Percentiles rank a stretch among this genome's conserved stretches.
Evolutionary conservation across 2,329 filamentous ascomycete genomes (phyloP).

Genomic region (Pezicula radicicola): DNA sequence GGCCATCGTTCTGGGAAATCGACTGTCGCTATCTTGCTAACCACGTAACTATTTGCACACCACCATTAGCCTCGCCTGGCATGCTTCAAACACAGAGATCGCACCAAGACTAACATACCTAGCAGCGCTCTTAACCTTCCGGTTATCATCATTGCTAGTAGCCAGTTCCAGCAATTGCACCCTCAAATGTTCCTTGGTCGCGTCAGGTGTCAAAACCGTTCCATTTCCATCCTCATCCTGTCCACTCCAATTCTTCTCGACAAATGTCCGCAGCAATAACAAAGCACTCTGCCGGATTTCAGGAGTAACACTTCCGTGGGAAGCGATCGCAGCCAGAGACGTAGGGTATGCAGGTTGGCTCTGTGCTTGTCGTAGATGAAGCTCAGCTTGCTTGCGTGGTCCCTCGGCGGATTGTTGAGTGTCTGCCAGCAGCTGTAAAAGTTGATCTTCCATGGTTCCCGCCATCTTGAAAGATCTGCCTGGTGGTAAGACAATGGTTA

Average conservation of each 20-base stretch:
- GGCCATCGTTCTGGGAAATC: conserved; percentile 97
- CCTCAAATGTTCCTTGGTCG: conserved; percentile 71
- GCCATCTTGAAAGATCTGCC: conserved; percentile 16
- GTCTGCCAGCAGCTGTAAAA: conserved; percentile 82
- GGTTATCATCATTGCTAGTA: conserved; percentile 66
- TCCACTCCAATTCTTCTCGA: conserved; percentile 79
- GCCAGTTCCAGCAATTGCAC: conserved; percentile 74
- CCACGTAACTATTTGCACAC: conserved; percentile 52
- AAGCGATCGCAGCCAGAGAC: conserved; percentile 76
- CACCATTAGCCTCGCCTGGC: conserved; percentile 1
- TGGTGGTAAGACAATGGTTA: too few species aligned
- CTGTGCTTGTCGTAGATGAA: conserved; percentile 37
- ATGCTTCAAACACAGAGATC: background rate
- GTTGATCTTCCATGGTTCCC: conserved; percentile 80
- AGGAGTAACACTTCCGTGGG: conserved; percentile 68
- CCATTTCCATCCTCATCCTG: conserved; percentile 60
- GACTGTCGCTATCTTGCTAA: conserved; percentile 89
- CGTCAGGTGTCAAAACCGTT: conserved; percentile 66
- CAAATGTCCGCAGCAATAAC: conserved; percentile 76
- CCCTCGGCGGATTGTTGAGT: conserved; percentile 76
- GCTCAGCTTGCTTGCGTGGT: conserved; percentile 82
- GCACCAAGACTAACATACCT: conserved; percentile 52
- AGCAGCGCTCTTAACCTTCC: conserved; percentile 85
- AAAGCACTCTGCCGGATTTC: conserved; percentile 82
- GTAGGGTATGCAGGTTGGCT: conserved; percentile 68